phyloP scores from a whole-genome alignment of 345 rosid species.

The Hibiscus mutabilis region DNA sequence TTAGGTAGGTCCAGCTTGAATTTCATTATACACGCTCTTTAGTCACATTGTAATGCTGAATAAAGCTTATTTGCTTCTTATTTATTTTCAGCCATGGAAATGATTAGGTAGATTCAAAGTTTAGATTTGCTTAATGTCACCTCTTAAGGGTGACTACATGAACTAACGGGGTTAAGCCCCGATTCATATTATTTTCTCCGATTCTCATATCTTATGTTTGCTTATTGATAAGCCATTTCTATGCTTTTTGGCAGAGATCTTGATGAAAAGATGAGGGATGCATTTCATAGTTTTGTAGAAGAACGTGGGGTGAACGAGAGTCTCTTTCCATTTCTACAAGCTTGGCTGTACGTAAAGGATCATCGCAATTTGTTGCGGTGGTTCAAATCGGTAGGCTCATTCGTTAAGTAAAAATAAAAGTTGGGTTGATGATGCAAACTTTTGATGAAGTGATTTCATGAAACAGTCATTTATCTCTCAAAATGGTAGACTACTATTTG shows the following conservation, averaged over 20 bases:
- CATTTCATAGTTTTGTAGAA: conserved; percentile 61
- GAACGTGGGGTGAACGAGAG: conserved; percentile 76
- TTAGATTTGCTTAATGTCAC: neutral
- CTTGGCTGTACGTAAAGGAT: conserved; percentile 89
- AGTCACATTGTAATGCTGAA: neutral
- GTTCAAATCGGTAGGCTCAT: conserved; percentile 73
- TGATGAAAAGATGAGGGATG: conserved; percentile 73
- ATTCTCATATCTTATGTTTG: neutral
- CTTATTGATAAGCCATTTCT: neutral
- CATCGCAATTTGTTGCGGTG: conserved; percentile 64
- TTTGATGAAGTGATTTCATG: neutral
- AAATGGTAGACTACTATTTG: neutral
- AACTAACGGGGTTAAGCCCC: neutral
- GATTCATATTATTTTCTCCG: neutral
- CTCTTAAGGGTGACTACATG: neutral
- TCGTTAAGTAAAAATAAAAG: conserved; percentile 35
- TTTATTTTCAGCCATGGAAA: too few species aligned
- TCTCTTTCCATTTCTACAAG: conserved; percentile 86
- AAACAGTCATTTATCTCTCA: neutral
- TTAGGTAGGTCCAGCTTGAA: neutral
- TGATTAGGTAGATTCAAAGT: neutral
- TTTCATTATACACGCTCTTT: neutral
- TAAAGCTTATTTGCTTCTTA: neutral
- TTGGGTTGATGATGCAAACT: neutral
- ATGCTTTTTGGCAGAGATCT: conserved; percentile 46